Evolutionary conservation across 306 rosid genomes (phyloP).

Genomic region (Dryas octopetala): DNA sequence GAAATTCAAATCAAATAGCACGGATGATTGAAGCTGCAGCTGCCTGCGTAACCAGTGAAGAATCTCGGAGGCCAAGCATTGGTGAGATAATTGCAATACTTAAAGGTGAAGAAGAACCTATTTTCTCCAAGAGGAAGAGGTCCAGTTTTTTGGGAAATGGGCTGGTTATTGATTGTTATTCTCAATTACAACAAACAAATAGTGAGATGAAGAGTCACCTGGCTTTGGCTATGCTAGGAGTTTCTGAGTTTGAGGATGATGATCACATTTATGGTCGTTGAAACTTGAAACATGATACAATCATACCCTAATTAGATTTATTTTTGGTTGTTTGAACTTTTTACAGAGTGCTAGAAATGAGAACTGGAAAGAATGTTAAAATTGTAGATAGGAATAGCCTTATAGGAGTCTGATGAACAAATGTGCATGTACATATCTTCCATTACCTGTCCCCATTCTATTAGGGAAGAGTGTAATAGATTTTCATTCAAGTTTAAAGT

Average conservation of each 20-base stretch:
- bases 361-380: slow-evolving; percentile 31
- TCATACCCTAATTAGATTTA: background rate
- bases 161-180: slow-evolving; percentile 66
- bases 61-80: slow-evolving; percentile 81
- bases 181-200: slow-evolving; percentile 62
- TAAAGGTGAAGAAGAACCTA: slow-evolving; percentile 70
- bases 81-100: slow-evolving; percentile 69
- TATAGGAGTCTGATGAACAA: slow-evolving; percentile 37
- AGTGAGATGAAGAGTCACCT: slow-evolving; percentile 84
- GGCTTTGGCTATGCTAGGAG: slow-evolving; percentile 93
- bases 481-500: slow-evolving; percentile 22
- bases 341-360: slow-evolving; percentile 25
- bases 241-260: slow-evolving; percentile 87
- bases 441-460: slow-evolving; percentile 32
- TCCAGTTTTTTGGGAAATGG: slow-evolving; percentile 76
- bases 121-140: slow-evolving; percentile 58
- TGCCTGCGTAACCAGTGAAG: slow-evolving; percentile 78
- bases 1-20: slow-evolving; percentile 64
- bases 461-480: slow-evolving; percentile 40
- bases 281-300: slow-evolving; percentile 7
- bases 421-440: slow-evolving; percentile 50
- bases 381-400: slow-evolving; percentile 54
- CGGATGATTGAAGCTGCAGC: slow-evolving; percentile 87
- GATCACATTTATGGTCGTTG: slow-evolving; percentile 59
- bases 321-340: slow-evolving; percentile 39